Percentiles rank a stretch among this genome's conserved stretches.
These are phyloP conservation scores for Niveomyces coronatus DNA, from an alignment of 2,329 filamentous ascomycete genomes.

Conservation along the genomic window DNA sequence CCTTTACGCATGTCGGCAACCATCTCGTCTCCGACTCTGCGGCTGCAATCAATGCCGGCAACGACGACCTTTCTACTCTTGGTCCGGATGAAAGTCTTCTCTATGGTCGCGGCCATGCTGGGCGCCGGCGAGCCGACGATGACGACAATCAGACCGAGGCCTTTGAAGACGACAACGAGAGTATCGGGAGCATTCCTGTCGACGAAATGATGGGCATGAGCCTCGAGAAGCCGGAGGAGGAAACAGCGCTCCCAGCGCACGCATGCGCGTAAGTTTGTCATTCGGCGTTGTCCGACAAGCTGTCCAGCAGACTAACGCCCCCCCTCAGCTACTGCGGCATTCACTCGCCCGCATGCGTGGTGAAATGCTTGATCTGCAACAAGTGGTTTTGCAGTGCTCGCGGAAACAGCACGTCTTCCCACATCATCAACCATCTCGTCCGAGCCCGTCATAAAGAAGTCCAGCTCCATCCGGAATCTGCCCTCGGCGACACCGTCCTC, in stretches of 20 bases:
- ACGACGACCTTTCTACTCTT: constrained; percentile 61
- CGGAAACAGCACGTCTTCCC: constrained; percentile 90
- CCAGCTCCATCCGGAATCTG: constrained; percentile 85
- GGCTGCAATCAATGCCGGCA: constrained; percentile 76
- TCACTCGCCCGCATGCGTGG: constrained; percentile 87
- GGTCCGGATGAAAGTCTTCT: constrained; percentile 75
- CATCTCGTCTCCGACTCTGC: constrained; percentile 76
- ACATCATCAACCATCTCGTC: constrained; percentile 97
- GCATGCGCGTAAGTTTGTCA: constrained; percentile 76
- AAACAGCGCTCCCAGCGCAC: constrained; percentile 84
- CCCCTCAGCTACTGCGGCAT: constrained; percentile 83
- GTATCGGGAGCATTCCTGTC: constrained; percentile 68
- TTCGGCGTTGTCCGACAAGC: constrained; percentile 4
- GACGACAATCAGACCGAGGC: constrained; percentile 83
- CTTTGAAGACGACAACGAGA: constrained; percentile 67
- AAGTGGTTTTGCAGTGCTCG: constrained; percentile 99
- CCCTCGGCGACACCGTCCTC: constrained; percentile 87
- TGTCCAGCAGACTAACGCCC: constrained; percentile 16
- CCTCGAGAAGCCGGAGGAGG: constrained; percentile 55
- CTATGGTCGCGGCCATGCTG: constrained; percentile 52
- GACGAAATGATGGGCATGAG: constrained; percentile 61
- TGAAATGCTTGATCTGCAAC: constrained; percentile 89
- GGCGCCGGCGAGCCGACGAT: constrained; percentile 66
- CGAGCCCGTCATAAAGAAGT: constrained; percentile 98
- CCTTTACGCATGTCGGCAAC: constrained; percentile 81